Evolutionary conservation across 257 asterid genomes (phyloP).

Genomic region (Nicotiana tomentosiformis): DNA sequence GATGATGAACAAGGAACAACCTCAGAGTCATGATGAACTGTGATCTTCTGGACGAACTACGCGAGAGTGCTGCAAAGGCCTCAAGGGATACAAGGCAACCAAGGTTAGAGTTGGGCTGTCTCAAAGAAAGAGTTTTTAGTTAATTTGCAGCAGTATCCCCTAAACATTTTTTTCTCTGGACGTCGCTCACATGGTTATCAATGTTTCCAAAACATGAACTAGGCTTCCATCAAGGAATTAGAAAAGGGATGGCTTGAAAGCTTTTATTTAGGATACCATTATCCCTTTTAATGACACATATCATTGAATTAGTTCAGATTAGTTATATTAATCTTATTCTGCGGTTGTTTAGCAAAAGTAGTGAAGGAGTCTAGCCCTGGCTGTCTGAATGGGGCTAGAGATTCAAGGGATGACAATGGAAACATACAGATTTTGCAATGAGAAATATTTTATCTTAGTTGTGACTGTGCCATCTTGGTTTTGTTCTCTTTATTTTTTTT

Average conservation of each 20-base stretch:
- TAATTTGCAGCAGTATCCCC: not conserved
- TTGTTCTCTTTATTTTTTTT: too few species aligned
- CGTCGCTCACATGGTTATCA: not conserved
- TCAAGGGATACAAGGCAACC: not conserved
- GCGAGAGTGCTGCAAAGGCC: not conserved
- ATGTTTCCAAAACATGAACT: not conserved
- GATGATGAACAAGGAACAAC: conserved; percentile 49
- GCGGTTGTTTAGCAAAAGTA: not conserved
- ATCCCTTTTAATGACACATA: not conserved
- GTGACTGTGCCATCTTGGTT: too few species aligned
- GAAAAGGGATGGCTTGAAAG: not conserved
- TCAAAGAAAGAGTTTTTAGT: not conserved
- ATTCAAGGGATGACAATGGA: not conserved
- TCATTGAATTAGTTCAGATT: not conserved
- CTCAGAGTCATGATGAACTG: conserved; percentile 70
- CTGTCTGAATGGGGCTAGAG: not conserved
- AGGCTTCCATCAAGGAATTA: not conserved
- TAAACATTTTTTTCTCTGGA: not conserved
- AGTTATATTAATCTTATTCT: not conserved
- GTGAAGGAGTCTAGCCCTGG: not conserved
- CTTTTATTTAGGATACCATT: not conserved
- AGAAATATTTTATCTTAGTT: not conserved
- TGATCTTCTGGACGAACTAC: conserved; percentile 19
- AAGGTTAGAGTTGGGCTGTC: not conserved
- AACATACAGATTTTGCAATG: not conserved